Percentiles rank a stretch among this genome's conserved stretches.
phyloP scores from a whole-genome alignment of 495 filamentous ascomycete species.

The Darksidea phi region DNA sequence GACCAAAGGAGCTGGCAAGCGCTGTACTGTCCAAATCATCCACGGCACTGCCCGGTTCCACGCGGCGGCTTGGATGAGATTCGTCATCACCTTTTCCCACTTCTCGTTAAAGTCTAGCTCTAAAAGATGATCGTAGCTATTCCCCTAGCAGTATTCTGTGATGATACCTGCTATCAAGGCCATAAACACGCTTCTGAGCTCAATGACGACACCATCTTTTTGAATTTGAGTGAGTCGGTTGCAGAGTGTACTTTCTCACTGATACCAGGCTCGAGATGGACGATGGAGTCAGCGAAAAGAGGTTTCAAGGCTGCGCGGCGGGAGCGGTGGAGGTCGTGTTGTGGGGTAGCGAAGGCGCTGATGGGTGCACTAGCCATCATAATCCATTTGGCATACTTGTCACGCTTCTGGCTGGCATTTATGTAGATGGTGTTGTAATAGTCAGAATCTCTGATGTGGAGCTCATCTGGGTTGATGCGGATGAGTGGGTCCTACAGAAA shows the following conservation, averaged over 20 bases:
- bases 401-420: neutral
- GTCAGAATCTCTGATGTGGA: constrained; percentile 6
- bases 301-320: neutral
- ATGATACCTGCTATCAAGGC: neutral
- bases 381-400: constrained; percentile 4
- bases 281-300: neutral
- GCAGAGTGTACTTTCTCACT: neutral
- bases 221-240: neutral
- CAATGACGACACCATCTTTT: neutral
- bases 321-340: constrained; percentile 3
- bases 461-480: constrained; percentile 6
- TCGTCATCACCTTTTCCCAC: neutral
- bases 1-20: neutral
- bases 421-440: neutral
- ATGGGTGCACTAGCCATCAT: constrained; percentile 2
- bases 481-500: neutral
- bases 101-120: neutral
- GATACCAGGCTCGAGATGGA: neutral
- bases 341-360: neutral
- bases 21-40: neutral
- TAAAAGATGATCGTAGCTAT: neutral
- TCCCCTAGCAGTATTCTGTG: neutral
- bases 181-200: neutral
- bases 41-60: neutral
- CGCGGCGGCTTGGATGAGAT: neutral